Evolutionary conservation across 2,329 filamentous ascomycete species (phyloP).

Genomic region (Neofusicoccum kwambonambiense): DNA sequence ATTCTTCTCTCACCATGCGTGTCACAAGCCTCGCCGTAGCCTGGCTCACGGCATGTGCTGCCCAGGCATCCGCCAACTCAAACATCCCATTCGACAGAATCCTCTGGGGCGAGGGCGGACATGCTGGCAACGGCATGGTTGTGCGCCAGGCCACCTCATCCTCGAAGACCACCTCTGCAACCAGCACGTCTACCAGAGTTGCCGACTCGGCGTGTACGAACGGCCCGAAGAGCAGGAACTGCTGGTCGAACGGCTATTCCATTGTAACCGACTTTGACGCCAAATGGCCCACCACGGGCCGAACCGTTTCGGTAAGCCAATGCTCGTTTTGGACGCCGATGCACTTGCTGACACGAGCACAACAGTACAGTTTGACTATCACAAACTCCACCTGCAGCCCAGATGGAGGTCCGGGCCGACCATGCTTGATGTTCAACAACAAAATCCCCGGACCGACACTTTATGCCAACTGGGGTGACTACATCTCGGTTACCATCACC

Average conservation of each 20-base stretch:
- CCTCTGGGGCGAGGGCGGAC: constrained; percentile 26
- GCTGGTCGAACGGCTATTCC: constrained; percentile 45
- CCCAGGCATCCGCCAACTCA: not conserved
- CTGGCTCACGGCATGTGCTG: constrained; percentile 20
- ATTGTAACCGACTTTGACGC: constrained; percentile 47
- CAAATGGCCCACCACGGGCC: constrained; percentile 38
- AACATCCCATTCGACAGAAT: constrained; percentile 23
- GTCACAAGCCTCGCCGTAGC: constrained; percentile 23
- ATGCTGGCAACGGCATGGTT: constrained; percentile 18
- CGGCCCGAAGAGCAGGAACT: constrained; percentile 36
- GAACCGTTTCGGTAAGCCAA: not conserved
- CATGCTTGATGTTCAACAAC: constrained; percentile 41
- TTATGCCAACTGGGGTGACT: constrained; percentile 39
- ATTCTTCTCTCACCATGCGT: constrained; percentile 21
- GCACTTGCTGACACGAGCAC: constrained; percentile 27
- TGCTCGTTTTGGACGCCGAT: constrained; percentile 27
- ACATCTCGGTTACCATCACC: constrained; percentile 38
- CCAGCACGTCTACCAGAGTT: constrained; percentile 19
- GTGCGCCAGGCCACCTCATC: constrained; percentile 1
- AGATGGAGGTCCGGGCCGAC: constrained; percentile 35
- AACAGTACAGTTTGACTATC: constrained; percentile 41
- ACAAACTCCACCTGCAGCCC: constrained; percentile 43
- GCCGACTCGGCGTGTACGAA: constrained; percentile 35
- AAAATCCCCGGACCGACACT: constrained; percentile 61
- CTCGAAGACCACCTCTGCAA: not conserved